Conservation (phyloP, 441 rosid genomes). For the Sinapis alba region DNA sequence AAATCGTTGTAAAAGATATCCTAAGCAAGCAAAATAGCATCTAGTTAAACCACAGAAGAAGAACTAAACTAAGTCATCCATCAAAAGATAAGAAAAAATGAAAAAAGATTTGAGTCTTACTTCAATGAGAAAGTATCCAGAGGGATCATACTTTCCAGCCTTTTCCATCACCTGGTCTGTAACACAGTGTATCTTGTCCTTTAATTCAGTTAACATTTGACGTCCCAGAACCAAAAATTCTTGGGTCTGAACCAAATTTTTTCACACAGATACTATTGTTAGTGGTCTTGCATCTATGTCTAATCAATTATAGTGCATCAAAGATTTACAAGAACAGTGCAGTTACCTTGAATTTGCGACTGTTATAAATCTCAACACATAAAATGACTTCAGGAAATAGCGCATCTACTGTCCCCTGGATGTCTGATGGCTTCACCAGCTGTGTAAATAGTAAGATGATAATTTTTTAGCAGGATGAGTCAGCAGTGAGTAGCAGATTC, state of each 20-base stretch:
- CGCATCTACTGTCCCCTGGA: conserved; percentile 45
- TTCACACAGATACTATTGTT: neutral
- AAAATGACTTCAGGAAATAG: conserved; percentile 68
- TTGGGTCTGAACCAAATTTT: conserved; percentile 57
- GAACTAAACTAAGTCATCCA: neutral
- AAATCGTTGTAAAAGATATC: conserved; percentile 79
- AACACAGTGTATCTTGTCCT: conserved; percentile 79
- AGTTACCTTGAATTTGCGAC: conserved; percentile 56
- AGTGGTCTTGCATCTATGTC: neutral
- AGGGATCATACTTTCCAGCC: conserved; percentile 69
- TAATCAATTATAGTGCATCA: conserved; percentile 5
- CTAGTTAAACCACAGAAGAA: conserved; percentile 1
- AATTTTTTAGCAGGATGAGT: conserved; percentile 2
- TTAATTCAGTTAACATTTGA: conserved; percentile 68
- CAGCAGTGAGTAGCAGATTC: neutral
- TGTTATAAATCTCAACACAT: conserved; percentile 74
- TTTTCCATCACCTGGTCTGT: conserved; percentile 79
- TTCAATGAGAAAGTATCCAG: conserved; percentile 92
- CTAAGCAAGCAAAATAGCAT: conserved; percentile 40
- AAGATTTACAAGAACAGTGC: neutral
- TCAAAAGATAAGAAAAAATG: neutral
- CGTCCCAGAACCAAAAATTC: conserved; percentile 82
- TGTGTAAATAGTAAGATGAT: conserved; percentile 26
- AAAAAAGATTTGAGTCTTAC: conserved; percentile 44
- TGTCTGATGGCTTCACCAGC: conserved; percentile 48